Percentiles rank a stretch among this genome's conserved stretches.
Conservation (phyloP, 2,329 filamentous ascomycete species). For the Atkinsonella hypoxylon region DNA sequence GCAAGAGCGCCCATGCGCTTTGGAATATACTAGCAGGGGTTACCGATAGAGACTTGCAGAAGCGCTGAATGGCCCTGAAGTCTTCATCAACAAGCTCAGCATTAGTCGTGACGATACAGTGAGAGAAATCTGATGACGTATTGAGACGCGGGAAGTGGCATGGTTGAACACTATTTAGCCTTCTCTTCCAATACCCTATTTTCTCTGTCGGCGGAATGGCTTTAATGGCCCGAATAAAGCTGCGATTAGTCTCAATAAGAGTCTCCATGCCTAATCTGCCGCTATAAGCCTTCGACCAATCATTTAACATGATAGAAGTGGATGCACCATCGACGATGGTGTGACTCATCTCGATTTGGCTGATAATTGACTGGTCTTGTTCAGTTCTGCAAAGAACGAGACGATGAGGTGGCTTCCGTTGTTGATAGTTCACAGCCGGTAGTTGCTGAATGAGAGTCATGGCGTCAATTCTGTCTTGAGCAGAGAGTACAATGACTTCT, state of each 20-base stretch:
- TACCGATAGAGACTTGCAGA: conserved; percentile 25
- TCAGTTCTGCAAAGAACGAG: neutral
- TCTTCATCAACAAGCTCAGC: neutral
- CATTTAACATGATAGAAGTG: conserved; percentile 7
- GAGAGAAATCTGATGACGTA: neutral
- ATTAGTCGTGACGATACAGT: neutral
- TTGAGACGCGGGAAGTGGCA: conserved; percentile 8
- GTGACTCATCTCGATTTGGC: conserved; percentile 23
- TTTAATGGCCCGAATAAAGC: conserved; percentile 4
- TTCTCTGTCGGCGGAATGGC: conserved; percentile 1
- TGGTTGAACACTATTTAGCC: conserved; percentile 5
- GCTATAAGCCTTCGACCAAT: conserved; percentile 4
- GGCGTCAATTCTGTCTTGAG: neutral
- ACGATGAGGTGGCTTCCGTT: conserved; percentile 3
- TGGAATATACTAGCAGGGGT: conserved; percentile 4
- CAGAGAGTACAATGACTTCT: neutral
- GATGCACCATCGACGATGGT: conserved; percentile 22
- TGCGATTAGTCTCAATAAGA: conserved; percentile 1
- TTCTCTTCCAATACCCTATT: conserved; percentile 8
- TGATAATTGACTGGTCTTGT: conserved; percentile 8
- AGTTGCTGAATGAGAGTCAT: neutral
- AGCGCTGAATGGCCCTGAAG: conserved; percentile 10
- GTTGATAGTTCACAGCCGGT: conserved; percentile 1
- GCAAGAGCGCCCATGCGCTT: conserved; percentile 9
- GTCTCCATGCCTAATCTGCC: neutral